These are phyloP conservation scores for Naumovozyma baii DNA, from an alignment of 805 yeast species.

Conservation along the genomic window DNA sequence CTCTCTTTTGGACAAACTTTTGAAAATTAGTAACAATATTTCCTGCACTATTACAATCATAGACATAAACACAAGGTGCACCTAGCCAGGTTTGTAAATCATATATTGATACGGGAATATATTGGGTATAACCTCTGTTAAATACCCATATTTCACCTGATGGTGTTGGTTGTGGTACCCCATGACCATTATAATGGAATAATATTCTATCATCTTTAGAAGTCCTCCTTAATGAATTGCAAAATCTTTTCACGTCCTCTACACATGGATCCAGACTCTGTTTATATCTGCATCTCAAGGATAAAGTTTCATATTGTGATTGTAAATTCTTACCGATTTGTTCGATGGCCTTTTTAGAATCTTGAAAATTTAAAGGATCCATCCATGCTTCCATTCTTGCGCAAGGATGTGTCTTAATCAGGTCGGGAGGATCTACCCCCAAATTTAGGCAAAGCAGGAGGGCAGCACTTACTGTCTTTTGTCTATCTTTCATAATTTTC, in stretches of 20 bases:
- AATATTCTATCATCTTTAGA: conserved; percentile 89
- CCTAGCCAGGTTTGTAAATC: conserved; percentile 97
- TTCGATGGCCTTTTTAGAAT: conserved; percentile 84
- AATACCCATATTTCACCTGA: conserved; percentile 98
- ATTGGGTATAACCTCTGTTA: conserved; percentile 93
- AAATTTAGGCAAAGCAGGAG: conserved; percentile 80
- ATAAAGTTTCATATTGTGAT: conserved; percentile 78
- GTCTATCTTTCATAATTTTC: conserved; percentile 84
- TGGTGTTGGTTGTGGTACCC: conserved; percentile 94
- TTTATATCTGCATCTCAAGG: conserved; percentile 80
- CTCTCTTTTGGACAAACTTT: conserved; percentile 79
- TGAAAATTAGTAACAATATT: conserved; percentile 84
- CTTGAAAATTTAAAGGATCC: conserved; percentile 73
- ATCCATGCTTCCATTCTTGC: conserved; percentile 90
- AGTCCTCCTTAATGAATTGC: conserved; percentile 76
- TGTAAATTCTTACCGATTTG: conserved; percentile 83
- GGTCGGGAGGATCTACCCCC: conserved; percentile 97
- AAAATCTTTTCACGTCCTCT: conserved; percentile 86
- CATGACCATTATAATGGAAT: conserved; percentile 96
- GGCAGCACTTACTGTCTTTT: conserved; percentile 89
- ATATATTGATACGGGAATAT: conserved; percentile 90
- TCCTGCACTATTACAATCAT: conserved; percentile 92
- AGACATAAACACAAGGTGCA: conserved; percentile 91
- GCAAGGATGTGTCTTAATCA: conserved; percentile 84
- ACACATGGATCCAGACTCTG: conserved; percentile 90